phyloP scores from a whole-genome alignment of 2,329 filamentous ascomycete genomes.

The Septoria petroselini region DNA sequence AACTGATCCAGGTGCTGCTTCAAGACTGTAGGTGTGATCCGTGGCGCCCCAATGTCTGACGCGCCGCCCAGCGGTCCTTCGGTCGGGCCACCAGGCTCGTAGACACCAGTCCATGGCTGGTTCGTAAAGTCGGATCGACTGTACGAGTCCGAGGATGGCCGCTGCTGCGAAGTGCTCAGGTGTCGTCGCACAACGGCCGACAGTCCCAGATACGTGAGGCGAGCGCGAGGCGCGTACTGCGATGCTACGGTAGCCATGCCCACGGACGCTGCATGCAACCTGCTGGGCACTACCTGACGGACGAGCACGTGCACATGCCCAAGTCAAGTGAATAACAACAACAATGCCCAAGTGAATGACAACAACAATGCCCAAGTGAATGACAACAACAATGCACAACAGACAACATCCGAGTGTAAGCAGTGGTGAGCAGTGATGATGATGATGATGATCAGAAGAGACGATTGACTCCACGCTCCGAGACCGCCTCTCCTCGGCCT shows the following conservation, averaged over 20 bases:
- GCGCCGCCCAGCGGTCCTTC: conserved; percentile 61
- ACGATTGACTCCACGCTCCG: not conserved
- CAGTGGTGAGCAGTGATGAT: no score
- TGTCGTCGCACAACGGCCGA: conserved; percentile 37
- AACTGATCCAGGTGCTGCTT: conserved; percentile 94
- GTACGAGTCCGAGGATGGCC: conserved; percentile 44
- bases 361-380: not conserved
- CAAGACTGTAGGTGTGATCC: conserved; percentile 62
- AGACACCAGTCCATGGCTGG: conserved; percentile 60
- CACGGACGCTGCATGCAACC: not conserved
- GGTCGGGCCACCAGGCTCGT: conserved; percentile 61
- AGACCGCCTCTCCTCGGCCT: conserved; percentile 5
- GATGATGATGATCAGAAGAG: not conserved
- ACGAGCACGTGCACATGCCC: not conserved
- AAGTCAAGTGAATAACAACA: not conserved
- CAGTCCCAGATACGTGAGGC: conserved; percentile 42
- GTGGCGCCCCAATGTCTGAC: conserved; percentile 55
- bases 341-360: not conserved
- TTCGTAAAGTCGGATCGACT: conserved; percentile 61
- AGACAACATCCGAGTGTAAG: no score
- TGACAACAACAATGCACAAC: not conserved
- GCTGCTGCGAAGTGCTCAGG: conserved; percentile 32
- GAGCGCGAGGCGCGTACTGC: conserved; percentile 39
- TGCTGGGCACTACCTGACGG: not conserved
- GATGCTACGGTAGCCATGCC: conserved; percentile 23